phyloP scores from a whole-genome alignment of 257 asterid genomes.

The Solanum rostratum region DNA sequence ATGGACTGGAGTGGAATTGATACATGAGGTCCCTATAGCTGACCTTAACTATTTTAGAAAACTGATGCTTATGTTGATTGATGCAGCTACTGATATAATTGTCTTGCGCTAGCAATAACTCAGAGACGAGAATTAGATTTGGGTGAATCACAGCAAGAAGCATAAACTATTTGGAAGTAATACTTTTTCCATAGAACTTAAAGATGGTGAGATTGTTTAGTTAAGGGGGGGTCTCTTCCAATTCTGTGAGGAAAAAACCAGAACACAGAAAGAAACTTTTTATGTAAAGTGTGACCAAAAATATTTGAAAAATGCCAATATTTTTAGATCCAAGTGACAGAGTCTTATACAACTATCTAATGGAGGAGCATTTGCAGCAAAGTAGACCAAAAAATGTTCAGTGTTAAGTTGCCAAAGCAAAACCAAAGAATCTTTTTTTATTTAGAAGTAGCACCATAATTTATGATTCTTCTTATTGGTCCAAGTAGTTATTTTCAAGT shows the following conservation, averaged over 20 bases:
- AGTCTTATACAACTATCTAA: neutral
- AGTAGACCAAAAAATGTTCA: neutral
- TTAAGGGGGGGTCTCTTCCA: neutral
- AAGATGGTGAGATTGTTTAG: neutral
- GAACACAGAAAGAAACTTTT: neutral
- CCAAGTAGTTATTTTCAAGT: neutral
- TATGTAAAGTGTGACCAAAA: neutral
- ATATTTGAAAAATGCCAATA: neutral
- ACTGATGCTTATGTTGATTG: neutral
- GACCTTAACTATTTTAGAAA: neutral
- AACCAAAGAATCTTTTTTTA: neutral
- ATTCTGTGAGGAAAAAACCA: neutral
- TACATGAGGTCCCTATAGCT: neutral
- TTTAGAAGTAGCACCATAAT: neutral
- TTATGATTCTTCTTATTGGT: neutral
- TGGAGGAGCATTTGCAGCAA: neutral
- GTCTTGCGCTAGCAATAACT: neutral
- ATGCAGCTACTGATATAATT: neutral
- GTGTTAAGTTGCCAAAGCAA: neutral
- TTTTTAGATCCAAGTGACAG: neutral
- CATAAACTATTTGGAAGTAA: neutral
- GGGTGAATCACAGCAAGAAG: neutral
- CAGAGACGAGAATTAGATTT: neutral
- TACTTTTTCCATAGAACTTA: neutral
- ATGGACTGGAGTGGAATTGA: neutral